These are phyloP conservation scores for Aspergillus awamori DNA, from an alignment of 2,329 filamentous ascomycete species.

Conservation along the genomic window DNA sequence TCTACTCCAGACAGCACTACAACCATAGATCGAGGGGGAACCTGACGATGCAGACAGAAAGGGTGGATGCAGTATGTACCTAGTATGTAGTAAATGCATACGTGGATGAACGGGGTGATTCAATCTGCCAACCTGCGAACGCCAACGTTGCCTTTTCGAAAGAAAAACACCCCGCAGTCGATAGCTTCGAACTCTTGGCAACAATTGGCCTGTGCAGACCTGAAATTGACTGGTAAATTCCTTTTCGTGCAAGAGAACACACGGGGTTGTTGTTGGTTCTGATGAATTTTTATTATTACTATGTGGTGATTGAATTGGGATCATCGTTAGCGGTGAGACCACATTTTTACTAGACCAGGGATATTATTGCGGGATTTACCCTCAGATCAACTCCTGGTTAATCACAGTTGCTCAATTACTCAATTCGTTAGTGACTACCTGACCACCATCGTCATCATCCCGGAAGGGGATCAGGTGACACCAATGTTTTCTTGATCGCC, in stretches of 20 bases:
- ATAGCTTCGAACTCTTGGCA: neutral
- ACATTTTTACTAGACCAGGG: neutral
- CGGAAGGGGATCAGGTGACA: neutral
- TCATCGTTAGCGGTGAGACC: slow-evolving; percentile 6
- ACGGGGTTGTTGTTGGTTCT: neutral
- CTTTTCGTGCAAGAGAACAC: neutral
- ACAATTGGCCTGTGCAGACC: neutral
- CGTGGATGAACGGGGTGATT: neutral
- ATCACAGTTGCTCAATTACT: neutral
- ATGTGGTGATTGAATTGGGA: slow-evolving; percentile 2
- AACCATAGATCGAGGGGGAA: neutral
- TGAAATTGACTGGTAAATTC: neutral
- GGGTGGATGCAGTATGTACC: neutral
- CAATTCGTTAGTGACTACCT: neutral
- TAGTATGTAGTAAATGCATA: neutral
- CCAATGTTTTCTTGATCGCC: neutral
- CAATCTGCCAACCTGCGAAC: neutral
- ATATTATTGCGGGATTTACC: slow-evolving; percentile 1
- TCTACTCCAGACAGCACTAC: neutral
- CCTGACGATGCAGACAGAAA: neutral
- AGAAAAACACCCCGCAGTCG: neutral
- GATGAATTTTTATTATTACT: neutral
- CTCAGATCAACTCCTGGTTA: neutral
- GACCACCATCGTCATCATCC: neutral
- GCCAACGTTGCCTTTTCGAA: neutral